Base-by-base conservation (phyloP, 2,329 filamentous ascomycete species). In the Chrysoporthe austroafricana region DNA sequence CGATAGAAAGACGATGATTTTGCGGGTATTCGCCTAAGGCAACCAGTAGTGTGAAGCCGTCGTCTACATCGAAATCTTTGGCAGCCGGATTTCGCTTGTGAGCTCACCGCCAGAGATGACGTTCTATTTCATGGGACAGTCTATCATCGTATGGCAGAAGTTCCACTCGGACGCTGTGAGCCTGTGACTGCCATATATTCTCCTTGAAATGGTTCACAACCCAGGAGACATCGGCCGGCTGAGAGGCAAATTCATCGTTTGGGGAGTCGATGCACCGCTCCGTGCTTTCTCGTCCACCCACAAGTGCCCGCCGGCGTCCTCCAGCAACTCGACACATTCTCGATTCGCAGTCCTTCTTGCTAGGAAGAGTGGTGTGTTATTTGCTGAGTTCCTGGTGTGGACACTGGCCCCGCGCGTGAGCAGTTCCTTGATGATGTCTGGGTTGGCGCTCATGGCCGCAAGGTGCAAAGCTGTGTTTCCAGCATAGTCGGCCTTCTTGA, bases 401-500 rank as follows among this genome's bases (percentile, higher is more conserved):
- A 91, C 89, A 73, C 88, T 89, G n/a, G 87, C 88, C 8, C 89
- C 89, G 26, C 84, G 81, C 54, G 80, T 80, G 14, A 91, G 81
- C 59, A 91, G 78, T 73, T 88, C 85, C 34, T 83, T 79, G 72
- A 91, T 78, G 42, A 91, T 83, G n/a, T 81, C 81, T 0, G 80
- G 78, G 67, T 84, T 81, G 21, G 86, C 82, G 1, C 83, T 82
- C 5, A 88, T 83, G 42, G 86, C 85, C 1, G 86, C 86, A 2
- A 88, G 82, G 73, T 88, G 86, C 48, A 87, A 78, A 4, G 83
- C 84, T 36, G 92, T 95, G 79, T 95, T 96, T 59, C 92, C 92
- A 26, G 91, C 91, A 76, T 95, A 95, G 79, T 96, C 92, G 42
- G 87, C 86, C 70, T 90, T 89, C 74, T 92, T 92, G 57, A 96